Evolutionary conservation across 139 green algal genomes (phyloP).

Genomic region (Tetradesmus lagerheimii): DNA sequence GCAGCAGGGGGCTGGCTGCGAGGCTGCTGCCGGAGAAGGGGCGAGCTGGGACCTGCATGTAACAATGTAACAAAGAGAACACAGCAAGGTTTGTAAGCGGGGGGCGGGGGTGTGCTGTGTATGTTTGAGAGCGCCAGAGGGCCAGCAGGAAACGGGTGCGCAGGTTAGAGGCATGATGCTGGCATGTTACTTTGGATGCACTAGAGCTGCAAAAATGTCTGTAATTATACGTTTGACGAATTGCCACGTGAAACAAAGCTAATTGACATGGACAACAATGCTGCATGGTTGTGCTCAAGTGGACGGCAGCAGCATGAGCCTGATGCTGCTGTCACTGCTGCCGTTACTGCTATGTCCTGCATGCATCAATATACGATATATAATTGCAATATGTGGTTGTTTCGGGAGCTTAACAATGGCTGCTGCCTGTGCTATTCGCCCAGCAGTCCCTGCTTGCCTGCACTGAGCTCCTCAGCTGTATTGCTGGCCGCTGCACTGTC

Average conservation of each 20-base stretch:
- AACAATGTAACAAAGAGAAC: not conserved
- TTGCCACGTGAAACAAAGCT: too few species aligned
- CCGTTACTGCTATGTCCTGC: not conserved
- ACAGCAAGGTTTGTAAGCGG: not conserved
- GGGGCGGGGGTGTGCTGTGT: too few species aligned
- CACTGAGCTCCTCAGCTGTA: constrained; percentile 7
- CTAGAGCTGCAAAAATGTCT: too few species aligned
- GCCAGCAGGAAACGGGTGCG: too few species aligned
- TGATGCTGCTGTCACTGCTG: not conserved
- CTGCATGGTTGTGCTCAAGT: not conserved
- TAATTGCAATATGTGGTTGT: not conserved
- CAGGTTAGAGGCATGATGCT: too few species aligned
- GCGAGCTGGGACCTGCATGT: not conserved
- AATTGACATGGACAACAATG: too few species aligned
- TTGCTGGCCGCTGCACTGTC: constrained; percentile 10
- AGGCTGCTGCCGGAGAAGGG: constrained; percentile 1
- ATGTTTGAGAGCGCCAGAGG: too few species aligned
- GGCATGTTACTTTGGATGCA: too few species aligned
- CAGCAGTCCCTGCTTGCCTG: constrained; percentile 22
- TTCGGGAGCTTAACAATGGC: not conserved
- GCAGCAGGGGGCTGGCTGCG: constrained; percentile 7
- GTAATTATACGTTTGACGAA: too few species aligned
- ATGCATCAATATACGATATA: not conserved
- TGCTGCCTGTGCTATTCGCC: not conserved
- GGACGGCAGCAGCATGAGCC: not conserved